Conservation (phyloP, 2,329 filamentous ascomycete species). For the Pseudocercospora ulei region DNA sequence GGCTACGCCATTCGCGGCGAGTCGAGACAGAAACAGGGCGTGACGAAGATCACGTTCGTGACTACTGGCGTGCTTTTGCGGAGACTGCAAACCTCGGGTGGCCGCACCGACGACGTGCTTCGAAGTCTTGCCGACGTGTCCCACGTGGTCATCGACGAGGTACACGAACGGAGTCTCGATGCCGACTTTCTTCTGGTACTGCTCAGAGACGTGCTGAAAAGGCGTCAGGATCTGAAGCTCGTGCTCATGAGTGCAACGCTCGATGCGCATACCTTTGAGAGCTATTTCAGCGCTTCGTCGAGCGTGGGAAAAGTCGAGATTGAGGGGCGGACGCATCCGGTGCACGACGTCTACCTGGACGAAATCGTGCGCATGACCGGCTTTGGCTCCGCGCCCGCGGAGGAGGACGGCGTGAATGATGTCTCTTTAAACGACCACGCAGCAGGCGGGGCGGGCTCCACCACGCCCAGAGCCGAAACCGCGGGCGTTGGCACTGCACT, state of each 20-base stretch:
- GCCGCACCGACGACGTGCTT: constrained; percentile 66
- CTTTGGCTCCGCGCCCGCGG: constrained; percentile 44
- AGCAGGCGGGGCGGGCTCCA: constrained; percentile 23
- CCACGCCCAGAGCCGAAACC: constrained; percentile 17
- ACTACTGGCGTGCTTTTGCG: constrained; percentile 88
- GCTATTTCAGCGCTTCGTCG: constrained; percentile 57
- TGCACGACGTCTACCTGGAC: constrained; percentile 81
- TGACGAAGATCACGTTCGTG: constrained; percentile 87
- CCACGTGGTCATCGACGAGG: constrained; percentile 91
- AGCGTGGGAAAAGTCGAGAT: constrained; percentile 74
- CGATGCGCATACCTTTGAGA: constrained; percentile 72
- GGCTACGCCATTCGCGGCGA: constrained; percentile 89
- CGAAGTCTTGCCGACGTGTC: constrained; percentile 79
- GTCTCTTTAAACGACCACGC: constrained; percentile 36
- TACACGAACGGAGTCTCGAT: constrained; percentile 88
- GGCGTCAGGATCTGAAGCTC: constrained; percentile 70
- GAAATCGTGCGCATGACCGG: constrained; percentile 73
- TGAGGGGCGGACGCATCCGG: constrained; percentile 76
- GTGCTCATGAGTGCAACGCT: constrained; percentile 95
- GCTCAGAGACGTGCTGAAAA: constrained; percentile 67
- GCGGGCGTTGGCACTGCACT: constrained; percentile 36
- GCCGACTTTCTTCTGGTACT: constrained; percentile 89
- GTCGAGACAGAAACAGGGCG: constrained; percentile 57
- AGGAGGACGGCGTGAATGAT: constrained; percentile 36
- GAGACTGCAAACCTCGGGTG: constrained; percentile 81